Base-by-base conservation (phyloP, 1,284 basidiomycete genomes). In the Apiotrichum sp. region DNA sequence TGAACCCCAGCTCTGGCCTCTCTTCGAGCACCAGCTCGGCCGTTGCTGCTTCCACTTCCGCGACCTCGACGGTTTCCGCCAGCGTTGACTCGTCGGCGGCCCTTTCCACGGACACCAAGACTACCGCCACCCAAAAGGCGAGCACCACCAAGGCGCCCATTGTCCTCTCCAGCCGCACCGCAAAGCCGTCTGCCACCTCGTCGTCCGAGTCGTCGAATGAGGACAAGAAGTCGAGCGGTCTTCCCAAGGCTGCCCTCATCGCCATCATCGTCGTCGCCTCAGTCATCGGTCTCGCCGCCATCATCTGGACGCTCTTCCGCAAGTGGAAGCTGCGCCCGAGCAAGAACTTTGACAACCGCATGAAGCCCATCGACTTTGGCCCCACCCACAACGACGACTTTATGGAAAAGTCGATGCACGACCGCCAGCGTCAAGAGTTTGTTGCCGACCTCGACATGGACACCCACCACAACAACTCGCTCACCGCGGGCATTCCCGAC, bases 271-370 rank as follows among this genome's bases (percentile, higher is more conserved):
- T 84, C 43, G 78, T 88, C 49, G 87, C 83, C 8, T 80, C 84
- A 5, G 83, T 81, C 45, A 70, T 90, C 45, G 89, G 84, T 62
- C 84, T 81, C 41, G 74, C 84, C 38, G 80, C 81, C 52, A 82
- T 89, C 62, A 80, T 86, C 62, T 93, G 87, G 87, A 92, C 89
- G 39, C 78, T 89, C 66, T 88, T 92, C 80, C 86, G 90, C 78
- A 92, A 91, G 77, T 90, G 87, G 87, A 92, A 92, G 79, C 83
- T 92, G 67, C 83, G 82, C 59, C 84, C 86, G 52, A 88, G 87
- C 44, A 81, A 83, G 71, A 81, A 83, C 68, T 92, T 92, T 69
- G 87, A 89, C 58, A 81, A 84, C 62, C 87, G 88, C 67, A 65
- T 74, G 68, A 66, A 73, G 61, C 74, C 76, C 14, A 71, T 75